Evolutionary conservation across 176 grass and related monocot species (phyloP), one percentile per base, ranked within the genome.

Genomic region (Eremochloa ophiuroides): DNA sequence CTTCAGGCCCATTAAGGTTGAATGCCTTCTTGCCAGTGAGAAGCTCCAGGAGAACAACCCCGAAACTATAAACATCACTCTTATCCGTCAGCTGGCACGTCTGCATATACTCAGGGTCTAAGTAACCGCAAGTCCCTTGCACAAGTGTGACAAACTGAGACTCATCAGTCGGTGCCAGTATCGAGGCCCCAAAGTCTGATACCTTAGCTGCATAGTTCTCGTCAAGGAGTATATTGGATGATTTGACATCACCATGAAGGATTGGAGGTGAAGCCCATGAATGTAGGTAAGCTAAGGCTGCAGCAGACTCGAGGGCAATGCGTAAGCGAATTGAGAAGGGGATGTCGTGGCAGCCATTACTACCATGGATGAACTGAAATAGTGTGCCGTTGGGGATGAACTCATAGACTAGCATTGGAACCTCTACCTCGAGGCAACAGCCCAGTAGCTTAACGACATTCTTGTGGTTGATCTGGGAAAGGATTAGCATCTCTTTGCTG

Each of bases 51-150:
- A 89, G 47, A 76, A 81, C 70, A 12, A 85, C 87, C 5, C 76
- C 76, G 1, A 89, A 89, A 37, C 82, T 89, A 4, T 85, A 89
- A 2, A 81, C 87, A 3, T 81, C 76, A 10, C 87, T 89, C 62
- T 80, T 85, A 20, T 78, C 44, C 0, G 75, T 80, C 33, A 80
- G 20, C 27, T 79, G 80, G 33, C 66, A 64, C 6, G 79, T 72
- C 30, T 67, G 75, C 56, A 80, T 40, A 23, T 85, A 81, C 23
- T 85, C 82, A 2, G 76, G 87, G 17, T 85, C 82, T 14, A 89
- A 40, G 58, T 89, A 85, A 22, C 82, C 87, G 29, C 66, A 80
- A 16, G 76, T 89, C 23, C 87, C 86, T 84, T 88, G 86, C 40
- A 84, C 75, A 11, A 84, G 14, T 4, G 74, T 84, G 10, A 79